These are phyloP conservation scores for Candida tetrigidarum DNA, from an alignment of 1,139 yeast species.

Conservation along the genomic window DNA sequence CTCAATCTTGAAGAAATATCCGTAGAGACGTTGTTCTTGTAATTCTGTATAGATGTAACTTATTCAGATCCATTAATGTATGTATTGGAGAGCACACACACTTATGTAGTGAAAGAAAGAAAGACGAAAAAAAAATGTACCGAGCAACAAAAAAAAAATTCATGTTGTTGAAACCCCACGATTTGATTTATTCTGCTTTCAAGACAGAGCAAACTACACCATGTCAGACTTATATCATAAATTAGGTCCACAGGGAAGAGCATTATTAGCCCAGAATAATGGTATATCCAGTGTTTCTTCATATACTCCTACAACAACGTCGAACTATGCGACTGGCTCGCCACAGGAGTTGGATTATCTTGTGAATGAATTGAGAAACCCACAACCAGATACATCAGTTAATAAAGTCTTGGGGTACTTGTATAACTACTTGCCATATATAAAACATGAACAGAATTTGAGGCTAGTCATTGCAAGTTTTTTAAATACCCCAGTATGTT, in stretches of 20 bases:
- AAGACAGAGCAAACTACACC: neutral
- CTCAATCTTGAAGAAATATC: no score
- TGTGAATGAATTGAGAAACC: conserved; percentile 47
- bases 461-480: conserved; percentile 54
- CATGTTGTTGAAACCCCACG: conserved; percentile 2
- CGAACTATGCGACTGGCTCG: conserved; percentile 9
- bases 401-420: conserved; percentile 52
- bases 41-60: no score
- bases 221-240: conserved; percentile 25
- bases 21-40: no score
- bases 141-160: no score
- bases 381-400: conserved; percentile 36
- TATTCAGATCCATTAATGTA: no score
- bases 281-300: conserved; percentile 2
- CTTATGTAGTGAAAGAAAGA: no score
- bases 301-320: neutral
- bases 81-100: no score
- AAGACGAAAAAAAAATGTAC: no score
- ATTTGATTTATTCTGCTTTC: neutral
- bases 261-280: conserved; percentile 15
- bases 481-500: conserved; percentile 50
- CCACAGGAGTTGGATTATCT: conserved; percentile 56
- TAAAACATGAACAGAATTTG: conserved; percentile 62
- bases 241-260: conserved; percentile 30
- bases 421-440: conserved; percentile 63